Conservation (phyloP, 1,284 basidiomycete genomes). For the Irpex sp. region DNA sequence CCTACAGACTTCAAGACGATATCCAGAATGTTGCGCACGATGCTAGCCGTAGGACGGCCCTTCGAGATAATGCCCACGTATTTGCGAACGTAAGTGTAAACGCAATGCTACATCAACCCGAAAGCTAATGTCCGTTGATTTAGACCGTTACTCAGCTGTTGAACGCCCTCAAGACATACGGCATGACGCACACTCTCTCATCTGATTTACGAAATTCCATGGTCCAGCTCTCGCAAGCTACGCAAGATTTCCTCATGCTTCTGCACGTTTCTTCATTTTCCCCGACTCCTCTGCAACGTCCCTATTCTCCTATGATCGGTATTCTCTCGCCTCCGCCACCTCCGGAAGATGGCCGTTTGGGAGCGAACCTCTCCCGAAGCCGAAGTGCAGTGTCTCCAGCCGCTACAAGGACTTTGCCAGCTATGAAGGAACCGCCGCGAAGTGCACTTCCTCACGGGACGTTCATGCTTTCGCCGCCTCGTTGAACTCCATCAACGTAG, state of each 20-base stretch:
- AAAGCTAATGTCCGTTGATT: slow-evolving; percentile 9
- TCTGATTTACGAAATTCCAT: slow-evolving; percentile 60
- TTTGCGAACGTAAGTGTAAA: slow-evolving; percentile 61
- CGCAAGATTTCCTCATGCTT: slow-evolving; percentile 76
- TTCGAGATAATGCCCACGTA: slow-evolving; percentile 67
- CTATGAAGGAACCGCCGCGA: slow-evolving; percentile 41
- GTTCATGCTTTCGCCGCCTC: slow-evolving; percentile 34
- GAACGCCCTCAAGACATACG: slow-evolving; percentile 59
- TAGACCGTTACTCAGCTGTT: slow-evolving; percentile 70
- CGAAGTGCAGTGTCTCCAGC: slow-evolving; percentile 49
- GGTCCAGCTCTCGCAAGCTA: slow-evolving; percentile 69
- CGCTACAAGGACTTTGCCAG: slow-evolving; percentile 36
- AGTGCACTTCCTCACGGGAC: slow-evolving; percentile 46
- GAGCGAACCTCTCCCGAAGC: slow-evolving; percentile 57
- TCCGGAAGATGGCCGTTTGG: slow-evolving; percentile 40
- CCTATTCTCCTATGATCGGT: slow-evolving; percentile 55
- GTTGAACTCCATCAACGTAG: background rate
- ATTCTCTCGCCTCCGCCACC: slow-evolving; percentile 14
- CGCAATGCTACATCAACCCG: too few species aligned
- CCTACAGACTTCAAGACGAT: slow-evolving; percentile 51
- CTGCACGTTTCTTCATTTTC: slow-evolving; percentile 79
- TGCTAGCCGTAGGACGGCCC: slow-evolving; percentile 46
- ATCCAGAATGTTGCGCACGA: slow-evolving; percentile 48
- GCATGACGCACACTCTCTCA: slow-evolving; percentile 51
- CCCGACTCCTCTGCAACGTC: slow-evolving; percentile 46